These are phyloP conservation scores for Bolboschoenus planiculmis DNA, from an alignment of 176 grass and related monocot genomes.

Conservation along the genomic window DNA sequence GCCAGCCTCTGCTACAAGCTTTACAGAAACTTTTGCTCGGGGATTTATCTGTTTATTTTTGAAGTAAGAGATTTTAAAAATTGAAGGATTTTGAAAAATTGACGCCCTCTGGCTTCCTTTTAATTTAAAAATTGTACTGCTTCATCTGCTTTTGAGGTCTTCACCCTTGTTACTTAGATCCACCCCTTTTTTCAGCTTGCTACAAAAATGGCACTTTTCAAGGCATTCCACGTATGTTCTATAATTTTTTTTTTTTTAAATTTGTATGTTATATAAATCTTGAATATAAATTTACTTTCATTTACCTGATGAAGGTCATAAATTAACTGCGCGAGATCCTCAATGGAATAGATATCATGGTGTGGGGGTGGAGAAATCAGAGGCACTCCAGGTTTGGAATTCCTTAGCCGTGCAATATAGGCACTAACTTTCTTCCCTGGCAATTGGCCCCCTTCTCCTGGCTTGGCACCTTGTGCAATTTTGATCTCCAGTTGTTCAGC, in stretches of 20 bases:
- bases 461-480: slow-evolving; percentile 99
- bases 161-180: neutral
- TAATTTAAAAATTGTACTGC: neutral
- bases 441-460: slow-evolving; percentile 97
- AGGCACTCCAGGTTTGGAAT: slow-evolving; percentile 98
- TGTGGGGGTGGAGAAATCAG: slow-evolving; percentile 98
- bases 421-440: slow-evolving; percentile 99
- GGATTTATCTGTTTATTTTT: slow-evolving; percentile 71
- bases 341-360: slow-evolving; percentile 99
- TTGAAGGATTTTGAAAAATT: neutral
- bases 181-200: neutral
- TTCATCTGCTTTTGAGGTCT: neutral
- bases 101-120: neutral
- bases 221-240: neutral
- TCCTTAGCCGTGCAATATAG: slow-evolving; percentile 95
- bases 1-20: slow-evolving; percentile 96
- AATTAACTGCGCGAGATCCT: slow-evolving; percentile 99
- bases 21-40: slow-evolving; percentile 94
- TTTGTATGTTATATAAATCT: neutral
- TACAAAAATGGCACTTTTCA: neutral
- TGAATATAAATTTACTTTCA: neutral
- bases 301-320: slow-evolving; percentile 99
- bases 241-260: no score
- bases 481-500: slow-evolving; percentile 95
- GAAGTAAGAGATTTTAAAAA: slow-evolving; percentile 1